Conservation (phyloP, 805 yeast genomes). For the Teunomyces funiuensis region DNA sequence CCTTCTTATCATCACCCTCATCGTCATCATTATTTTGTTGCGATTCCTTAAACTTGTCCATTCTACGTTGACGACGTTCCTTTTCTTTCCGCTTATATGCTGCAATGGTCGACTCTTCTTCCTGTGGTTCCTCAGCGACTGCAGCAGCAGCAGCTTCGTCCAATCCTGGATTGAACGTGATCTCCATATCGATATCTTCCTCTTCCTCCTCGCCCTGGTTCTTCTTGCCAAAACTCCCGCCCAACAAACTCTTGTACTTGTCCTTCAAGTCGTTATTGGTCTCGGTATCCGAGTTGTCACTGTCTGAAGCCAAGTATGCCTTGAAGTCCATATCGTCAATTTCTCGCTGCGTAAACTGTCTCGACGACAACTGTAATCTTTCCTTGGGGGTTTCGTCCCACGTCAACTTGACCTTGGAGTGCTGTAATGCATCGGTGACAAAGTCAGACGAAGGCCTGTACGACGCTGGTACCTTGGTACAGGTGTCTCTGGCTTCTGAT, state of each 20-base stretch:
- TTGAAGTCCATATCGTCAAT: constrained; percentile 87
- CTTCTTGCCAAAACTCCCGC: constrained; percentile 37
- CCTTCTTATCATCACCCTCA: constrained; percentile 43
- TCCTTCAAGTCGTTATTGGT: constrained; percentile 38
- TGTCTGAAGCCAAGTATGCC: constrained; percentile 84
- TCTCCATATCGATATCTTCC: constrained; percentile 76
- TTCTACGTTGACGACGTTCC: constrained; percentile 85
- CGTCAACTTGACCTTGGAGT: constrained; percentile 91
- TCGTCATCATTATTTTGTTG: constrained; percentile 49
- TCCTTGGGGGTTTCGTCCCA: constrained; percentile 99
- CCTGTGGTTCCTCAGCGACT: constrained; percentile 25
- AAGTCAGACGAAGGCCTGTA: constrained; percentile 76
- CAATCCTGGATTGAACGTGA: constrained; percentile 90
- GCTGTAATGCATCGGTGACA: constrained; percentile 93
- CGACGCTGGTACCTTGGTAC: constrained; percentile 68
- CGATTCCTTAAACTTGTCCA: constrained; percentile 65
- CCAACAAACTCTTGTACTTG: constrained; percentile 62
- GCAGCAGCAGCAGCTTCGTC: constrained; percentile 33
- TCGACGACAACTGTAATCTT: constrained; percentile 69
- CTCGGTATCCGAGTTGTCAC: constrained; percentile 55
- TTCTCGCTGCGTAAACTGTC: constrained; percentile 85
- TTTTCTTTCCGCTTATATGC: constrained; percentile 84
- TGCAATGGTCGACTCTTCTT: constrained; percentile 60
- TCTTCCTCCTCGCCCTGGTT: constrained; percentile 22
- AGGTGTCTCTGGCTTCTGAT: constrained; percentile 70